Percentiles rank a stretch among this genome's conserved stretches.
Conservation (phyloP, 1,284 basidiomycete genomes). For the Singerocomus inundabilis region DNA sequence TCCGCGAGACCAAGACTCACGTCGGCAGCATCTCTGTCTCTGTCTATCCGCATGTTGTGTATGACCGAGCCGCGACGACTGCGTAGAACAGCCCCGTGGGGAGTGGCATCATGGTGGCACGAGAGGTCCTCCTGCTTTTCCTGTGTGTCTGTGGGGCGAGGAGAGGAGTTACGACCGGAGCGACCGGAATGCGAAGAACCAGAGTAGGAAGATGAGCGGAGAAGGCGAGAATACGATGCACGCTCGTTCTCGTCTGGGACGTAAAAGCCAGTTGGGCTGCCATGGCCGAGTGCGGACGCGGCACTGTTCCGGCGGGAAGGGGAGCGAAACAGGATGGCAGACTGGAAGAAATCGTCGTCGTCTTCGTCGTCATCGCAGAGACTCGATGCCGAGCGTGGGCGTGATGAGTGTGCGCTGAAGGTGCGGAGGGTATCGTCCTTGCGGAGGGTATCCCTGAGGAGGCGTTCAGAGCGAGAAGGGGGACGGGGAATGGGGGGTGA, state of each 20-base stretch:
- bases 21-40: slow-evolving; percentile 21
- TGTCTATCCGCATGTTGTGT: slow-evolving; percentile 32
- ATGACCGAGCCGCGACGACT: slow-evolving; percentile 54
- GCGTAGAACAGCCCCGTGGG: slow-evolving; percentile 56
- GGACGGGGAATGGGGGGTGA: slow-evolving; percentile 22
- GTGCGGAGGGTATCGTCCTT: slow-evolving; percentile 42
- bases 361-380: slow-evolving; percentile 35
- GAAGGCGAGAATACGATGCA: slow-evolving; percentile 29
- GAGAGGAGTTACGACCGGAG: slow-evolving; percentile 17
- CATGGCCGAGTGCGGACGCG: slow-evolving; percentile 14
- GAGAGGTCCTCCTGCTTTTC: slow-evolving; percentile 25
- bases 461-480: slow-evolving; percentile 48
- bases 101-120: slow-evolving; percentile 36
- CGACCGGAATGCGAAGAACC: slow-evolving; percentile 28
- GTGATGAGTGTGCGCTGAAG: slow-evolving; percentile 6
- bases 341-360: slow-evolving; percentile 29
- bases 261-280: slow-evolving; percentile 16
- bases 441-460: slow-evolving; percentile 56
- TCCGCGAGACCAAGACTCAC: slow-evolving; percentile 22
- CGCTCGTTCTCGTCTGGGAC: slow-evolving; percentile 29
- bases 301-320: slow-evolving; percentile 22
- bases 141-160: slow-evolving; percentile 7
- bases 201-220: slow-evolving; percentile 33
- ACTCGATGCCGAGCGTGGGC: slow-evolving; percentile 31
- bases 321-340: slow-evolving; percentile 25